Conservation (phyloP, 75 land plant species). For the Azolla pinnata region DNA sequence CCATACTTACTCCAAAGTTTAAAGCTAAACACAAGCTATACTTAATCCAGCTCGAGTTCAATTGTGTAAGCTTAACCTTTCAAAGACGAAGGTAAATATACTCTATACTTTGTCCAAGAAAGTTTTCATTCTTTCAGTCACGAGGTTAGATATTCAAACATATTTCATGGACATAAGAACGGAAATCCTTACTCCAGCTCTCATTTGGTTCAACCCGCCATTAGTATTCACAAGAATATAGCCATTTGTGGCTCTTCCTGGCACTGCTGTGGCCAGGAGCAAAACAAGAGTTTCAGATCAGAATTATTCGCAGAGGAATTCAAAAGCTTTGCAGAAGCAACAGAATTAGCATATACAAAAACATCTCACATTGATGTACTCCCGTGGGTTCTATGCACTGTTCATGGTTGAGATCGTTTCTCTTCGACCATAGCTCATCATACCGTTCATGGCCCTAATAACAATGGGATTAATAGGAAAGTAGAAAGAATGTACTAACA, state of each 20-base stretch:
- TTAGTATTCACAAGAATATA: conserved; percentile 70
- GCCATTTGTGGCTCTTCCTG: conserved; percentile 46
- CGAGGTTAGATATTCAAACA: too few relatives aligned
- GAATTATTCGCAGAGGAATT: background rate
- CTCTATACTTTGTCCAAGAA: too few relatives aligned
- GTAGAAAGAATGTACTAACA: too few relatives aligned
- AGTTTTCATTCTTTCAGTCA: too few relatives aligned
- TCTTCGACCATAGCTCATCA: conserved; percentile 58
- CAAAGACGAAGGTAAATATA: too few relatives aligned
- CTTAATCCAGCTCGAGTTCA: too few relatives aligned
- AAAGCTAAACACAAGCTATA: too few relatives aligned
- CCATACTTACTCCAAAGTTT: too few relatives aligned
- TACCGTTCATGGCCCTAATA: conserved; percentile 13
- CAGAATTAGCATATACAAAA: background rate
- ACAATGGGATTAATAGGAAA: too few relatives aligned
- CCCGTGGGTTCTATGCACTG: conserved; percentile 41
- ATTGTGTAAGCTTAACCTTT: too few relatives aligned
- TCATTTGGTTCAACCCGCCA: conserved; percentile 96
- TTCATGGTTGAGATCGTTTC: conserved; percentile 32
- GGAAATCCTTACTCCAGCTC: conserved; percentile 57
- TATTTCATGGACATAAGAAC: too few relatives aligned
- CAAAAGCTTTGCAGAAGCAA: background rate
- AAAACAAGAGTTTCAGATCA: background rate
- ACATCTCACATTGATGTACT: conserved; percentile 25
- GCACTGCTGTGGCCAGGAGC: too few relatives aligned